Conservation (phyloP, 2,329 filamentous ascomycete genomes). For the Arthrobotrys musiformis region DNA sequence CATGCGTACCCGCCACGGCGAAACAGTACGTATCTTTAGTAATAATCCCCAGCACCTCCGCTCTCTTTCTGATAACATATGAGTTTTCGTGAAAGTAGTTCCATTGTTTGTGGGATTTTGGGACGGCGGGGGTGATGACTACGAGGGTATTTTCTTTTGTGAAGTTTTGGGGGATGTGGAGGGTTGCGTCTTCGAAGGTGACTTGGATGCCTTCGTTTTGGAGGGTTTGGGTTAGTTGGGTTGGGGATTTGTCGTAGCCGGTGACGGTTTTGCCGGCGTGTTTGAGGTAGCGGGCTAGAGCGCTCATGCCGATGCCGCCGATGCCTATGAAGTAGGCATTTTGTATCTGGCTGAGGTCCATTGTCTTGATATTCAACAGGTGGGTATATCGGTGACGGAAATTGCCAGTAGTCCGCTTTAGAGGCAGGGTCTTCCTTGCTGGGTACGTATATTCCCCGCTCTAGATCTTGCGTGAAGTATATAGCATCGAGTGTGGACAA, state of each 20-base stretch:
- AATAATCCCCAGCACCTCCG: constrained; percentile 5
- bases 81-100: neutral
- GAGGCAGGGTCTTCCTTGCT: no score
- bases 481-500: neutral
- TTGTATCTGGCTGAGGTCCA: neutral
- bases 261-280: constrained; percentile 1
- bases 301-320: constrained; percentile 24
- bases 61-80: neutral
- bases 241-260: constrained; percentile 17
- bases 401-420: no score
- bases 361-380: neutral
- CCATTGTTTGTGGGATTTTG: neutral
- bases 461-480: no score
- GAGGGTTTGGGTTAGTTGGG: neutral
- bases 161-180: neutral
- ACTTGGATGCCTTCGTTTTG: neutral
- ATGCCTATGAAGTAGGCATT: constrained; percentile 24
- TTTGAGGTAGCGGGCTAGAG: neutral
- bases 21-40: constrained; percentile 15
- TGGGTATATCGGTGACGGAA: no score
- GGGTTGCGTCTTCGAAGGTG: neutral
- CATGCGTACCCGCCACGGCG: constrained; percentile 8
- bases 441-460: no score
- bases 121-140: neutral
- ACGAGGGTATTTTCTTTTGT: constrained; percentile 1